Percentiles rank a stretch among this genome's conserved stretches.
These are phyloP conservation scores for Calycina herbarum DNA, from an alignment of 2,329 filamentous ascomycete species.

Conservation along the genomic window DNA sequence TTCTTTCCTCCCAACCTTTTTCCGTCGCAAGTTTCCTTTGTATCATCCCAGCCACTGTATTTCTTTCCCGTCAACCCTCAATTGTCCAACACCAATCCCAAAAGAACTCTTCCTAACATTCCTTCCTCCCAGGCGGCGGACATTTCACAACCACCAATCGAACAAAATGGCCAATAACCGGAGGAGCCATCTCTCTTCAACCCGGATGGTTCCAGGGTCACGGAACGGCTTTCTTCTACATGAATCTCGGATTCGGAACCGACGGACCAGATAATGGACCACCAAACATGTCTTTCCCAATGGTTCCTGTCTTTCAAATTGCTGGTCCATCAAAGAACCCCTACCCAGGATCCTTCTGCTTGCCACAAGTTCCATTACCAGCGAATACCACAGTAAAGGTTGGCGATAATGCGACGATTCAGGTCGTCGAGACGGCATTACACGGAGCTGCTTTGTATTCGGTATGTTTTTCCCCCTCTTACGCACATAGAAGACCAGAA, in stretches of 20 bases:
- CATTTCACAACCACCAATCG: constrained; percentile 75
- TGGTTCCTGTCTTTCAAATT: constrained; percentile 80
- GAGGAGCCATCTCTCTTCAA: constrained; percentile 86
- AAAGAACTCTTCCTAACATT: constrained; percentile 14
- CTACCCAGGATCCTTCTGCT: constrained; percentile 86
- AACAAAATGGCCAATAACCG: constrained; percentile 85
- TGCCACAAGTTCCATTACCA: constrained; percentile 86
- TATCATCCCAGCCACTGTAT: background rate
- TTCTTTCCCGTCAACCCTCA: background rate
- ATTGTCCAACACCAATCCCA: background rate
- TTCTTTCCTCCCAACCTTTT: background rate
- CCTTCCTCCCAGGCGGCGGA: constrained; percentile 68
- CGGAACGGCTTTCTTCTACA: constrained; percentile 75
- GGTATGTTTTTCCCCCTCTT: constrained; percentile 28
- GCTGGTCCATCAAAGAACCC: constrained; percentile 76
- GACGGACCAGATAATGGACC: constrained; percentile 65
- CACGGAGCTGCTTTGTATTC: constrained; percentile 76
- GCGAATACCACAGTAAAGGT: constrained; percentile 66
- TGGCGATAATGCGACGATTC: constrained; percentile 90
- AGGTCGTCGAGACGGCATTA: constrained; percentile 78
- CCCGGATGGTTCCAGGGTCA: constrained; percentile 97
- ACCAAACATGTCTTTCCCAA: constrained; percentile 81
- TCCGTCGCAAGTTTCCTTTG: background rate
- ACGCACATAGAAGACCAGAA: background rate
- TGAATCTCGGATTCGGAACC: constrained; percentile 86